A percentile compares a stretch with the other conserved stretches of the same genome.
phyloP scores from a whole-genome alignment of 2,329 filamentous ascomycete genomes.

The Colletotrichum musae region DNA sequence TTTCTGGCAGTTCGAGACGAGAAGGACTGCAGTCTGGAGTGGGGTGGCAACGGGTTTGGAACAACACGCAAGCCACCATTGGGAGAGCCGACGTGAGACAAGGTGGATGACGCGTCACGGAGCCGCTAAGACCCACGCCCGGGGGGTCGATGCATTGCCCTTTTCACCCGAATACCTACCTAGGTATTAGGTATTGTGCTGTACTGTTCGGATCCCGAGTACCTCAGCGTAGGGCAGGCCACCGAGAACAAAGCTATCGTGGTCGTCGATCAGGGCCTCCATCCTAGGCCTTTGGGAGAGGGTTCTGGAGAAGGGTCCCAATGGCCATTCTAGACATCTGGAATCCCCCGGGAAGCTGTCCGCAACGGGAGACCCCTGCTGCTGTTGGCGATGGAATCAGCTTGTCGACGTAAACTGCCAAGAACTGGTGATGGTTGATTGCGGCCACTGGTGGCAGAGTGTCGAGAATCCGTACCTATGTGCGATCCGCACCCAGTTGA shows the following conservation, averaged over 20 bases:
- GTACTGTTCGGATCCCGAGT: too few species aligned
- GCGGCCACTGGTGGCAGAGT: neutral
- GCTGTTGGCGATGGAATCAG: conserved; percentile 25
- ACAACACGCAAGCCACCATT: conserved; percentile 42
- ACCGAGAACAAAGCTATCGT: conserved; percentile 5
- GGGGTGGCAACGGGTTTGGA: conserved; percentile 40
- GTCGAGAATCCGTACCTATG: neutral
- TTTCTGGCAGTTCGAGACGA: conserved; percentile 38
- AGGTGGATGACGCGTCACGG: conserved; percentile 41
- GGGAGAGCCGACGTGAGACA: conserved; percentile 37
- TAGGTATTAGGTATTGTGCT: neutral
- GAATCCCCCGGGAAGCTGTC: conserved; percentile 8
- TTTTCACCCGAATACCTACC: conserved; percentile 7
- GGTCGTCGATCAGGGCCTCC: conserved; percentile 31
- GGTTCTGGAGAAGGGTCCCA: conserved; percentile 16
- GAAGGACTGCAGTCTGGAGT: conserved; percentile 33
- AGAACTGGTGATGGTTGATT: conserved; percentile 8
- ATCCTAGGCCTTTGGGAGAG: conserved; percentile 29
- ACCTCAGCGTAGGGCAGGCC: too few species aligned
- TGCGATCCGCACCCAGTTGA: neutral
- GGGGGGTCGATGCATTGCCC: conserved; percentile 4
- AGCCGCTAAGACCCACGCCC: conserved; percentile 34
- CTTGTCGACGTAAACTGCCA: conserved; percentile 3
- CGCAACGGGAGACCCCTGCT: conserved; percentile 8
- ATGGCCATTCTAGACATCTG: conserved; percentile 8